Percentiles rank a stretch among this genome's conserved stretches.
These are phyloP conservation scores for Aureobasidium uvarum DNA, from an alignment of 2,329 filamentous ascomycete species.

Conservation along the genomic window DNA sequence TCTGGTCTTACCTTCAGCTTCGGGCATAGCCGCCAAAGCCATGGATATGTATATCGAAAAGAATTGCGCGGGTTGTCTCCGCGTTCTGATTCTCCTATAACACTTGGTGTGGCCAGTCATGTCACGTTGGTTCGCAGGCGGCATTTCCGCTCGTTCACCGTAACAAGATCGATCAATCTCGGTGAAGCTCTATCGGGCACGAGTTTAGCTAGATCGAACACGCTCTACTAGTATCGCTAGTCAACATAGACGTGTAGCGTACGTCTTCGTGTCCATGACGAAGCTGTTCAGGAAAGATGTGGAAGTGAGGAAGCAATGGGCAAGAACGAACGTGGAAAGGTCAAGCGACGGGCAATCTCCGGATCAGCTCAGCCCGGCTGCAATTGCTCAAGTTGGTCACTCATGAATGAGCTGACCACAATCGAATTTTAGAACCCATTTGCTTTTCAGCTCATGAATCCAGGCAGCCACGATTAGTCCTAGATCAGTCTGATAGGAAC, in stretches of 20 bases:
- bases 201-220: neutral
- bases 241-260: neutral
- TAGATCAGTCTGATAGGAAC: no score
- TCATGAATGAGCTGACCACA: neutral
- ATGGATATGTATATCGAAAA: neutral
- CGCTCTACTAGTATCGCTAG: neutral
- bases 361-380: neutral
- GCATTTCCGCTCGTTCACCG: neutral
- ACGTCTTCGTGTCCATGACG: neutral
- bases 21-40: neutral
- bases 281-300: neutral
- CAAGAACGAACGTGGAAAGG: neutral
- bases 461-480: no score
- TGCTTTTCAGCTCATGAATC: neutral
- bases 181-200: neutral
- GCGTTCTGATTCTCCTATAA: no score
- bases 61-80: no score
- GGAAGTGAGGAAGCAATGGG: neutral
- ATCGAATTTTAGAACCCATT: neutral
- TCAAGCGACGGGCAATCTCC: neutral
- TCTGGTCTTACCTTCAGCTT: neutral
- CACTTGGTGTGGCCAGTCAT: neutral
- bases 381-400: neutral
- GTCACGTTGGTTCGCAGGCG: neutral
- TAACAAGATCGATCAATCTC: neutral